Evolutionary conservation across 2,329 filamentous ascomycete species (phyloP).

Genomic region (Massarina eburnea): DNA sequence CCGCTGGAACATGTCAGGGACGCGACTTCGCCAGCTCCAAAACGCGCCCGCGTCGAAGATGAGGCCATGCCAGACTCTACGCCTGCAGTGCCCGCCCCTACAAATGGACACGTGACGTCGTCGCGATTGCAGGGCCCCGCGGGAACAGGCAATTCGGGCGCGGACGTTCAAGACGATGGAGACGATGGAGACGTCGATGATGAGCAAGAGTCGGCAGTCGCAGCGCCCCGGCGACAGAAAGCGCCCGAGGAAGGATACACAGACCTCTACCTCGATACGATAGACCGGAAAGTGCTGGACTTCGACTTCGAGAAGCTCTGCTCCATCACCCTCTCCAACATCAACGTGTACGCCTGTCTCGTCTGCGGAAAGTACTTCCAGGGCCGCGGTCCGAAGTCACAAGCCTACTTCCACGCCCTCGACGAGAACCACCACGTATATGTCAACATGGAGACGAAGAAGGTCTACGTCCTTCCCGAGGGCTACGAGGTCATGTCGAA

Average conservation of each 20-base stretch:
- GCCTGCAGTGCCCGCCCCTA: constrained; percentile 21
- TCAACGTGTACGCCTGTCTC: constrained; percentile 97
- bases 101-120: constrained; percentile 35
- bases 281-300: constrained; percentile 88
- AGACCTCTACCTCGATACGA: constrained; percentile 96
- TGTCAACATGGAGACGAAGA: constrained; percentile 94
- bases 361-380: constrained; percentile 98
- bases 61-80: constrained; percentile 38
- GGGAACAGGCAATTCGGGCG: constrained; percentile 36
- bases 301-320: constrained; percentile 99
- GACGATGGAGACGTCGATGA: constrained; percentile 25
- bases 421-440: constrained; percentile 96
- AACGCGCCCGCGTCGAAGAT: constrained; percentile 51
- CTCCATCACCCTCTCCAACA: constrained; percentile 92
- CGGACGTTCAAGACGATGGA: constrained; percentile 40
- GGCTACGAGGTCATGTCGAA: constrained; percentile 96
- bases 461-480: constrained; percentile 89
- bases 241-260: constrained; percentile 86
- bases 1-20: constrained; percentile 46
- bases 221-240: constrained; percentile 65
- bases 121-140: constrained; percentile 28
- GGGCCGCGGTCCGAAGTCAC: constrained; percentile 87
- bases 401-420: constrained; percentile 96
- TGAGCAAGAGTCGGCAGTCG: constrained; percentile 36
- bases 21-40: constrained; percentile 50